Base-by-base conservation (phyloP, 129 eudicot species). In the Heracleum sosnowskyi region DNA sequence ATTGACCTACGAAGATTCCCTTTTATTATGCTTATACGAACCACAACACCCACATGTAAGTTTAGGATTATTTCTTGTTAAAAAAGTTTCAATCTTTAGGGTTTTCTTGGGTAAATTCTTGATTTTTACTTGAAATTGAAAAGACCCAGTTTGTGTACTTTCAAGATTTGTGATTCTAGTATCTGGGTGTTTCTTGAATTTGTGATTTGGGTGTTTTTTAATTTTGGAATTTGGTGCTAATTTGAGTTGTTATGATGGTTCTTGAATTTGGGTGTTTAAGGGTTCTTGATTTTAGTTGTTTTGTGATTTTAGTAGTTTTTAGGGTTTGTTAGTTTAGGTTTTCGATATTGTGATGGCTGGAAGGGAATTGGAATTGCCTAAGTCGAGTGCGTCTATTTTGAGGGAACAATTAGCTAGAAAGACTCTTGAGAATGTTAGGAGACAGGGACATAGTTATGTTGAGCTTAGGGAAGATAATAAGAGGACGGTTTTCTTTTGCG, bases 391-490 rank as follows among this genome's bases (percentile, higher is more conserved):
- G 66, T 80, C 77, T 75, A 88, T 86, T 86, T 85, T 88, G 77
- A 95, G 85, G 77, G 93, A 95, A 73, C 88, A 86, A 64, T 79
- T 91, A 63, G 90, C 88, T 20, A 83, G 84, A 77, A 87, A 84
- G 31, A 88, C 91, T 12, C 83, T 91, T 33, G 83, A 85, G 31
- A 86, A 87, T 81, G 95, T 95, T 71, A 81, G 91, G 81, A 82
- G 76, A 64, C 84, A 92, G 71, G 99, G 99, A 28, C 97, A 95
- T 81, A 84, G 86, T 0, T 95, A 88, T 82, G 80, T 95, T 44
- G 99, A 95, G 81, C 90, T 91, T 41, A 90, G 97, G 84, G 92
- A 88, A 85, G 99, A 90, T 73, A 94, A 92, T 69, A 92, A 91
- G 86, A 87, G 83, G 88, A 76, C 75, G 39, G 81, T 95, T 18